phyloP scores from a whole-genome alignment of 1,284 basidiomycete species.

The Ustanciosporium gigantosporum region DNA sequence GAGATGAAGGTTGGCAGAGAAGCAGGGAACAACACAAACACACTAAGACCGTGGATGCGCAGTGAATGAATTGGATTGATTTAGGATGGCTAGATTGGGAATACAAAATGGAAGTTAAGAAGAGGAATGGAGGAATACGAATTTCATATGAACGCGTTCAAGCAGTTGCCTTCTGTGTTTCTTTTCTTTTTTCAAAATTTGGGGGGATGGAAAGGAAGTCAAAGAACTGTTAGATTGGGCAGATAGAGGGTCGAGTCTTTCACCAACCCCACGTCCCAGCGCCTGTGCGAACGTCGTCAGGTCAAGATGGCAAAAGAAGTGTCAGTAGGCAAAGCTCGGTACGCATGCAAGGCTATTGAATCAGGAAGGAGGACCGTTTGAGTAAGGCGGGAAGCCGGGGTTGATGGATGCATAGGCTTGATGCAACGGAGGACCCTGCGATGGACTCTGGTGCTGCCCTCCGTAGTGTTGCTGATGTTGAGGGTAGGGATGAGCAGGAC shows the following conservation, averaged over 20 bases:
- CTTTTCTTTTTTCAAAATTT: too few relatives aligned
- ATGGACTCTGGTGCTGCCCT: not conserved
- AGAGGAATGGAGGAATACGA: too few relatives aligned
- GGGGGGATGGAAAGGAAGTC: too few relatives aligned
- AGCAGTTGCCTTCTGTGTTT: too few relatives aligned
- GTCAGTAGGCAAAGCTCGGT: not conserved
- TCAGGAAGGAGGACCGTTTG: constrained; percentile 13
- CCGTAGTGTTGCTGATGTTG: not conserved
- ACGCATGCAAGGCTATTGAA: not conserved
- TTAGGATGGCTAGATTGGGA: not conserved
- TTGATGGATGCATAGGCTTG: constrained; percentile 19
- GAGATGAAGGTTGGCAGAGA: too few relatives aligned
- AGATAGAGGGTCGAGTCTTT: too few relatives aligned
- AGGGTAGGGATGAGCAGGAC: constrained; percentile 4
- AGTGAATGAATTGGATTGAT: not conserved
- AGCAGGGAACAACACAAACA: not conserved
- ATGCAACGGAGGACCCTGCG: constrained; percentile 7
- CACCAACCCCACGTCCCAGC: constrained; percentile 46
- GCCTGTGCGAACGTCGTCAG: constrained; percentile 4
- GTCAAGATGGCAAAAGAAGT: not conserved
- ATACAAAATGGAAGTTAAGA: too few relatives aligned
- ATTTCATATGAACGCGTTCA: too few relatives aligned
- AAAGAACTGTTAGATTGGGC: too few relatives aligned
- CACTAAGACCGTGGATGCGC: not conserved
- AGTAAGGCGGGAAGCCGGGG: constrained; percentile 27